Percentiles rank a stretch among this genome's conserved stretches.
Conservation (phyloP, 352 stramenopile genomes). For the Globisporangium emineosum region DNA sequence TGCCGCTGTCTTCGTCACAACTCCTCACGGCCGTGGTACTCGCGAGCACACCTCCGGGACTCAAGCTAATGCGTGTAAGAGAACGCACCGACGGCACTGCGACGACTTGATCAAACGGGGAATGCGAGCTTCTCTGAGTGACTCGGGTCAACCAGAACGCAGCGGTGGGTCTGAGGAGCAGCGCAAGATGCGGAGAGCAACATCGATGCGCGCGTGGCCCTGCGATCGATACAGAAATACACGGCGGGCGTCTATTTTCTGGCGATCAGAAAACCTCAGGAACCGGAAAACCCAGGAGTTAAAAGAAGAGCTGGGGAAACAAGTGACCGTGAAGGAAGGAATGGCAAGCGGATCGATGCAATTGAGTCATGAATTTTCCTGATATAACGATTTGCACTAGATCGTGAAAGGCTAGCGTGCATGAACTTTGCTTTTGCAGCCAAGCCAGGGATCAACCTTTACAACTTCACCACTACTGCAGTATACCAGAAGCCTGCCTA, state of each 20-base stretch:
- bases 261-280: not conserved
- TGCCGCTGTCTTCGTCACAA: not conserved
- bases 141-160: not conserved
- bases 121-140: conserved; percentile 1
- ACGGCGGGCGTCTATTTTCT: not conserved
- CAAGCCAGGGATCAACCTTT: too few species aligned
- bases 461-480: too few species aligned
- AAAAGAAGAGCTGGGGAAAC: not conserved
- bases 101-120: not conserved
- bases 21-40: too few species aligned
- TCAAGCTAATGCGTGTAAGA: too few species aligned
- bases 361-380: too few species aligned
- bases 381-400: too few species aligned
- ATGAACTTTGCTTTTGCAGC: too few species aligned
- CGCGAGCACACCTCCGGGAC: too few species aligned
- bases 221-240: not conserved
- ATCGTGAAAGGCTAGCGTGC: too few species aligned
- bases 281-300: not conserved
- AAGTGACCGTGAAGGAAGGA: too few species aligned
- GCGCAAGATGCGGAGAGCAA: not conserved
- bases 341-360: not conserved
- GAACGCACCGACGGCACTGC: not conserved
- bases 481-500: too few species aligned
- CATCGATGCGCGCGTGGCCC: not conserved
- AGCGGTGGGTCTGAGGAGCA: not conserved